Conservation (phyloP, 257 asterid species). For the Ilex aquifolium region DNA sequence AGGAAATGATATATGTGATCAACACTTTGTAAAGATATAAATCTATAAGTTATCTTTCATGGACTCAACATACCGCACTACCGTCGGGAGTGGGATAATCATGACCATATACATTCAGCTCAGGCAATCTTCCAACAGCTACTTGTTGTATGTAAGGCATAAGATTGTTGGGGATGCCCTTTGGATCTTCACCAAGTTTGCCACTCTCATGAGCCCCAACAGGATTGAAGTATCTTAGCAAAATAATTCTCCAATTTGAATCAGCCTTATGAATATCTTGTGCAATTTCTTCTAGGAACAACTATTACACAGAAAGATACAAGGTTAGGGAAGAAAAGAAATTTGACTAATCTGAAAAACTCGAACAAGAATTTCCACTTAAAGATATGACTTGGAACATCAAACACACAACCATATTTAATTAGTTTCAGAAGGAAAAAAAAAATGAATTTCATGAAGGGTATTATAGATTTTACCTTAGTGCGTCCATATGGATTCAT, state of each 20-base stretch:
- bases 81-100: conserved; percentile 98
- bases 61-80: conserved; percentile 56
- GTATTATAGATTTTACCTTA: conserved; percentile 39
- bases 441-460: no score
- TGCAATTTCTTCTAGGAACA: conserved; percentile 85
- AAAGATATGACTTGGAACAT: no score
- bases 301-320: conserved; percentile 29
- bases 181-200: conserved; percentile 86
- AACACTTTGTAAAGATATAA: no score
- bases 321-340: background rate
- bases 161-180: conserved; percentile 93
- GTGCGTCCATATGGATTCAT: conserved; percentile 98
- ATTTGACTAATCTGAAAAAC: background rate
- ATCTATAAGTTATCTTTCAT: background rate
- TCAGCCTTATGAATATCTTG: conserved; percentile 73
- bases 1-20: no score
- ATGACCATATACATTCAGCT: conserved; percentile 78
- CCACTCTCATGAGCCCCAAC: conserved; percentile 98
- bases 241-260: conserved; percentile 69
- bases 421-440: no score
- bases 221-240: conserved; percentile 90
- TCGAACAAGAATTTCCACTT: no score
- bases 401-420: no score
- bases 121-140: conserved; percentile 84
- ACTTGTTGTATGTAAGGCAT: conserved; percentile 96